Base-by-base conservation (phyloP, 257 asterid species). In the Salvia hispanica region DNA sequence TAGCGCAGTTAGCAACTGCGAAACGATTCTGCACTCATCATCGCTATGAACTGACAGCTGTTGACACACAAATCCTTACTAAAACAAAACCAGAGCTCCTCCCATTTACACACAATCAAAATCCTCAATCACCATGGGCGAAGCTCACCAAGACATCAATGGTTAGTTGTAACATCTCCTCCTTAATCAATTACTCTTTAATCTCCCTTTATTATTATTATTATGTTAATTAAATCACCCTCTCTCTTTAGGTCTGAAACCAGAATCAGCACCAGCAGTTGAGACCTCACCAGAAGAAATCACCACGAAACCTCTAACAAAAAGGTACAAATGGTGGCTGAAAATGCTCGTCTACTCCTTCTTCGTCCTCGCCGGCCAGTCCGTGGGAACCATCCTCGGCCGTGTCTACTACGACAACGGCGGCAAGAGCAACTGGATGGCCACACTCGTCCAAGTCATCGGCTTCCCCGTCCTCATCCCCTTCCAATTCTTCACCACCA, bases 401-500 rank as follows among this genome's bases (percentile, higher is more conserved):
- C 58, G 91, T 52, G n/a, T 83, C 7, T 91, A 91, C 66, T 91
- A 83, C 77, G 76, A 82, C 52, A 81, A 85, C 18, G 95, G 98
- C 8, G 98, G 95, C 57, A 73, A 84, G 2, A 89, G 95, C 58
- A 67, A 74, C 51, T 89, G 95, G 96, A 40, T 85, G 71, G 92
- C 91, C 5, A 78, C 96, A 37, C 48, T 91, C 5, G 88, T 81
- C 0, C 89, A 80, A 77, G 76, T 61, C 25, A 78, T 51, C 9
- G 97, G 92, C 5, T 91, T 86, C 67, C 96, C 95, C 1, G 46
- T 83, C 42, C 87, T 89, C 7, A 13, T 89, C 50, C 98, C 98
- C 3, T 76, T 92, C 54, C 89, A 77, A 3, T 80, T 64, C 58
- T 6, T 86, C 18, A 52, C 76, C 6, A 31, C 69, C 16, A 5